phyloP scores from a whole-genome alignment of 2,329 filamentous ascomycete species.

The Niveomyces coronatus region DNA sequence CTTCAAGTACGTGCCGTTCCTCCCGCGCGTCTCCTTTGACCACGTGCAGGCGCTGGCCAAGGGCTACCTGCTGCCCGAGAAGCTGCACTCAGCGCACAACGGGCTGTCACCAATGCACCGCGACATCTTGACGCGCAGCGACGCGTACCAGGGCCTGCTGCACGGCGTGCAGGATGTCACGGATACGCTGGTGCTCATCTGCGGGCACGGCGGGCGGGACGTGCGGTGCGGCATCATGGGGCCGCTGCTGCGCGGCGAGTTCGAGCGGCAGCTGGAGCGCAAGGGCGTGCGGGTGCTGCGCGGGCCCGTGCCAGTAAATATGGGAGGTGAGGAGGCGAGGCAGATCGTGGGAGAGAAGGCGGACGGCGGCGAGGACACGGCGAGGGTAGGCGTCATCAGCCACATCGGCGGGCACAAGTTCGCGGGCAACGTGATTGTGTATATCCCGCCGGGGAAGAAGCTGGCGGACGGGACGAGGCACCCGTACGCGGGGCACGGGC shows the following conservation, averaged over 20 bases:
- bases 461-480: constrained; percentile 34
- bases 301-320: constrained; percentile 34
- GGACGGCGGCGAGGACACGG: constrained; percentile 24
- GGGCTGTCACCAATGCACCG: constrained; percentile 47
- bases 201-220: constrained; percentile 77
- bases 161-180: constrained; percentile 48
- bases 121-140: constrained; percentile 40
- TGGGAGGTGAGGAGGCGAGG: constrained; percentile 15
- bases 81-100: constrained; percentile 52
- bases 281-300: constrained; percentile 39
- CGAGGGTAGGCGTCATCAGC: constrained; percentile 59
- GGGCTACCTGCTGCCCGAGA: constrained; percentile 54
- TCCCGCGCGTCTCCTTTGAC: constrained; percentile 52
- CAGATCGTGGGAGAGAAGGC: constrained; percentile 16
- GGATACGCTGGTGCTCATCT: constrained; percentile 72
- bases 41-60: constrained; percentile 48
- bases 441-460: constrained; percentile 51
- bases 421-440: constrained; percentile 75
- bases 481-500: constrained; percentile 56
- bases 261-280: constrained; percentile 46
- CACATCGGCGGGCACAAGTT: constrained; percentile 82
- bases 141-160: constrained; percentile 40
- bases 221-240: constrained; percentile 72
- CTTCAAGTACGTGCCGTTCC: constrained; percentile 68
- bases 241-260: constrained; percentile 60